Percentiles rank a stretch among this genome's conserved stretches.
Conservation (phyloP, 768 basidiomycete species). For the Mycena vitilis region DNA sequence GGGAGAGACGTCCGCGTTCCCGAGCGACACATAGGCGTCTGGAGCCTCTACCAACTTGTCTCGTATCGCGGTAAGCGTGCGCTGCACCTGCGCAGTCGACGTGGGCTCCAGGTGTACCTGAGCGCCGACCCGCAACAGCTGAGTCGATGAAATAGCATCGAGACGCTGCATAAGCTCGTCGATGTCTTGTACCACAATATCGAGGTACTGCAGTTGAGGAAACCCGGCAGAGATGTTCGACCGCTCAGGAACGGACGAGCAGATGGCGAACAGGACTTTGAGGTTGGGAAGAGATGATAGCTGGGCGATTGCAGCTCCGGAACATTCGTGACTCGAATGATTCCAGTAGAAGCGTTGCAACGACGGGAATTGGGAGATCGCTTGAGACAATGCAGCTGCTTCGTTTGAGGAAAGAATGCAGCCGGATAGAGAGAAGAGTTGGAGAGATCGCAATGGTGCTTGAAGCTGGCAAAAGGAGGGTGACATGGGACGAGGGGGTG, state of each 20-base stretch:
- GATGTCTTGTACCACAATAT: background rate
- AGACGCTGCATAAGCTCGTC: background rate
- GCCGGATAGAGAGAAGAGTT: background rate
- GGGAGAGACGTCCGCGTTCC: background rate
- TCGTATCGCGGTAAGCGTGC: background rate
- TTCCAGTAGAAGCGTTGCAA: background rate
- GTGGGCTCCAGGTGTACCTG: background rate
- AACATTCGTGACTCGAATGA: background rate
- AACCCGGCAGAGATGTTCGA: background rate
- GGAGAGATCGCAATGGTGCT: background rate
- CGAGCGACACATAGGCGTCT: background rate
- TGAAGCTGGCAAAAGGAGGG: background rate
- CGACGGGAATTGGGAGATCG: background rate
- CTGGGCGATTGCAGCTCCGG: background rate
- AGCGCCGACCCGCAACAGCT: background rate
- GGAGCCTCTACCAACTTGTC: background rate
- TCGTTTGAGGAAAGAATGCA: background rate
- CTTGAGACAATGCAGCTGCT: background rate
- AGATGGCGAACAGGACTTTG: background rate
- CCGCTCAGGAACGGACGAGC: background rate
- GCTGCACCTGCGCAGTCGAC: background rate
- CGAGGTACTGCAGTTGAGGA: background rate
- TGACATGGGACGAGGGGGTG: background rate
- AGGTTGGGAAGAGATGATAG: background rate
- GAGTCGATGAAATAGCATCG: background rate